A percentile compares a stretch with the other conserved stretches of the same genome.
These are phyloP conservation scores for Camellia sinensis DNA, from an alignment of 148 eudicot species.

Conservation along the genomic window DNA sequence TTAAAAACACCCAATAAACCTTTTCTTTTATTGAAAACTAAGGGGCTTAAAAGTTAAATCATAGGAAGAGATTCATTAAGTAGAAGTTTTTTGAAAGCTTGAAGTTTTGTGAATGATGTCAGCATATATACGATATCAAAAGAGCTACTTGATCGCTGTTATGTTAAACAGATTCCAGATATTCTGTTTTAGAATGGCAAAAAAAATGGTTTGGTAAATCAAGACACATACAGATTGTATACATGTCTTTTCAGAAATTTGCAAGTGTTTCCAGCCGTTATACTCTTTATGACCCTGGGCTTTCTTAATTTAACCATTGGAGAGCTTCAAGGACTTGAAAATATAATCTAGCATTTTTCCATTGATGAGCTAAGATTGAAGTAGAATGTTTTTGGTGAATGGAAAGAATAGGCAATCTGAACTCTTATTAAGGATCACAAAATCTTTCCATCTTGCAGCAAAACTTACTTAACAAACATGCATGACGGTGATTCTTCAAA, in stretches of 20 bases:
- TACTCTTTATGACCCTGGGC: neutral
- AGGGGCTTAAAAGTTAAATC: neutral
- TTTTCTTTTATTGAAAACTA: neutral
- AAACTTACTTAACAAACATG: neutral
- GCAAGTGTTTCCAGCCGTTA: too few relatives aligned
- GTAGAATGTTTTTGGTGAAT: neutral
- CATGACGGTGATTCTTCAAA: too few relatives aligned
- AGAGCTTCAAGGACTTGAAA: neutral
- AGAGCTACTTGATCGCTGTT: neutral
- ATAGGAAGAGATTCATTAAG: neutral
- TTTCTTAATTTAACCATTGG: neutral
- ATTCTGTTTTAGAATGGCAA: neutral
- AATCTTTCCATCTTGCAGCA: neutral
- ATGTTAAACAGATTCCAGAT: neutral
- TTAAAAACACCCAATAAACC: neutral
- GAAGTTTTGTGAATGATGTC: neutral
- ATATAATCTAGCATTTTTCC: neutral
- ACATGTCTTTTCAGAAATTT: neutral
- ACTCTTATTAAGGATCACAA: neutral
- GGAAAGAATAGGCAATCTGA: neutral
- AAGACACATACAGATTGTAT: neutral
- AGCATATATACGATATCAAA: neutral
- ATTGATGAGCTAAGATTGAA: neutral
- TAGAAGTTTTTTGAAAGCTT: neutral
- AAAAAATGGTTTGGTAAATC: neutral